Evolutionary conservation across 2,329 filamentous ascomycete species (phyloP).

Genomic region (Chaetomiaceae sp.): DNA sequence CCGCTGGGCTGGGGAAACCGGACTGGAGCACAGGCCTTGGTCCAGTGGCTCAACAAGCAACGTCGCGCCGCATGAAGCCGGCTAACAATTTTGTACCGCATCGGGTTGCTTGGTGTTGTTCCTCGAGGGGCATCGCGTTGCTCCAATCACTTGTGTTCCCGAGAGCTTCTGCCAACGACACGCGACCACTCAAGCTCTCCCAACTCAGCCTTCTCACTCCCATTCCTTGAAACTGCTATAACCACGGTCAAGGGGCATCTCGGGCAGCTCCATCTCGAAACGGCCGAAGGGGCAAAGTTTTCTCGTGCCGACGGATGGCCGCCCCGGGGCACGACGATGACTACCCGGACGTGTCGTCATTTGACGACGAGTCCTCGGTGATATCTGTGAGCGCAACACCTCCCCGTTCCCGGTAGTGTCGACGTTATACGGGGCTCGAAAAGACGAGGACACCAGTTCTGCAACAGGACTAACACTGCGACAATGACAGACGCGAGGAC

Average conservation of each 20-base stretch:
- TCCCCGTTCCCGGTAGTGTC: background rate
- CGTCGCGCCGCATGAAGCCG: conserved; percentile 10
- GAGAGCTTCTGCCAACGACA: conserved; percentile 1
- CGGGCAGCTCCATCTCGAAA: background rate
- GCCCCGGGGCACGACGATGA: conserved; percentile 26
- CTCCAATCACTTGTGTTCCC: background rate
- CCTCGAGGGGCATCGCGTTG: conserved; percentile 12
- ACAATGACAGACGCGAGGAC: conserved; percentile 65
- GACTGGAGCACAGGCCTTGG: background rate
- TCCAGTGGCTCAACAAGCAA: background rate
- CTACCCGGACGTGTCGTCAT: conserved; percentile 26
- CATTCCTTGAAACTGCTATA: background rate
- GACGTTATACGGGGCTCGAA: background rate
- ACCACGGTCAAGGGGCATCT: background rate
- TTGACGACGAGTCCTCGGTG: conserved; percentile 27
- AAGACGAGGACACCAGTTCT: background rate
- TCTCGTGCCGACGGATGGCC: conserved; percentile 26
- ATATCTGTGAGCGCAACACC: conserved; percentile 23
- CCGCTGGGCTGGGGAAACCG: background rate
- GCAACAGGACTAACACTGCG: conserved; percentile 14
- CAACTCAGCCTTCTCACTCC: too few relatives aligned
- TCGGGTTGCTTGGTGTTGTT: background rate
- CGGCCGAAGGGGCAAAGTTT: conserved; percentile 9
- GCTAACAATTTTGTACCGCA: conserved; percentile 13
- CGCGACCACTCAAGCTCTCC: background rate